These are phyloP conservation scores for Excoecaria agallocha DNA, from an alignment of 345 rosid genomes.

Conservation along the genomic window DNA sequence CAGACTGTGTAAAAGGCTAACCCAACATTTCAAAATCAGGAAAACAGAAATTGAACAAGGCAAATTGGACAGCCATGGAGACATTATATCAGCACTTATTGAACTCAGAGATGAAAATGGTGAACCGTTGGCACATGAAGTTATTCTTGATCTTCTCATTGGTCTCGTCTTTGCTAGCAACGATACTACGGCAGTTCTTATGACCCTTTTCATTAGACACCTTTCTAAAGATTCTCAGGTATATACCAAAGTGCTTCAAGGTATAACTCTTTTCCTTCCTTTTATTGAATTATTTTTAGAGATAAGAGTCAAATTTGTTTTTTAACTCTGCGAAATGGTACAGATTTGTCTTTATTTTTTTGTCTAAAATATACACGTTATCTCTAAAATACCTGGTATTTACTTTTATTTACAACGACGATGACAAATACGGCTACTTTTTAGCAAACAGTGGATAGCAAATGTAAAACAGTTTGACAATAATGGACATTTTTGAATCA, in stretches of 20 bases:
- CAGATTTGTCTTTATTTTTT: no score
- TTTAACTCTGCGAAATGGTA: no score
- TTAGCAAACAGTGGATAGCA: no score
- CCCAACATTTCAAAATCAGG: neutral
- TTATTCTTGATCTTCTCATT: conserved; percentile 16
- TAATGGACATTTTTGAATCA: no score
- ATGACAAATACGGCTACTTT: no score
- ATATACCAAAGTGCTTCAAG: conserved; percentile 19
- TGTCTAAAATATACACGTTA: no score
- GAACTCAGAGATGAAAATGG: conserved; percentile 26
- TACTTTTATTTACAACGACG: no score
- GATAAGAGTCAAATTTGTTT: no score
- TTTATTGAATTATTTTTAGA: no score
- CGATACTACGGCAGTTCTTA: conserved; percentile 12
- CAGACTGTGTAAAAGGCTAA: conserved; percentile 15
- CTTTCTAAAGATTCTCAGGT: conserved; percentile 8
- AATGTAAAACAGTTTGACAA: no score
- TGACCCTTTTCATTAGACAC: conserved; percentile 7
- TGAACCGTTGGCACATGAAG: conserved; percentile 19
- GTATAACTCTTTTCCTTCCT: neutral
- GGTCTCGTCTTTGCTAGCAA: conserved; percentile 24
- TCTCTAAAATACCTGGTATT: no score
- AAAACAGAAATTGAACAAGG: conserved; percentile 21
- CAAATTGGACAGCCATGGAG: neutral
- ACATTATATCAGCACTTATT: neutral